Conservation (phyloP, 179 eudicot genomes). For the Silene noctiflora region DNA sequence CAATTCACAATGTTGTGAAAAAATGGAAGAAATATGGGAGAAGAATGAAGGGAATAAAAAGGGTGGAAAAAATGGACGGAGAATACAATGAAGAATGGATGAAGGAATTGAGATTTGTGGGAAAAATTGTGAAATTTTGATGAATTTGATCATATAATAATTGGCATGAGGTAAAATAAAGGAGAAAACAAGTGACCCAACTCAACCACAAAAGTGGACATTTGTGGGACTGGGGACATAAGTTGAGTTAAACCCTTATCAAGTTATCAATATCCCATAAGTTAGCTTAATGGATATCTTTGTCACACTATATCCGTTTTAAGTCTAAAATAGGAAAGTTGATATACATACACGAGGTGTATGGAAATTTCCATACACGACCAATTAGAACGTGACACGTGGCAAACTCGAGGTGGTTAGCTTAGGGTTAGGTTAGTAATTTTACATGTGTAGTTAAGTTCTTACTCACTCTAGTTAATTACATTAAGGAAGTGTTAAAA, state of each 20-base stretch:
- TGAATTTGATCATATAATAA: not conserved
- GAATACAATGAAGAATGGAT: constrained; percentile 17
- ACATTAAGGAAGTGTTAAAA: no score
- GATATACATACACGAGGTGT: no score
- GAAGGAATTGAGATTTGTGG: not conserved
- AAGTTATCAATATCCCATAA: constrained; percentile 3
- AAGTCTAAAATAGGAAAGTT: no score
- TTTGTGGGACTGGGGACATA: not conserved
- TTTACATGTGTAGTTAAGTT: no score
- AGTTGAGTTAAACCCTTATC: not conserved
- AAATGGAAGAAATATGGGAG: not conserved
- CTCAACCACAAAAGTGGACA: constrained; percentile 19
- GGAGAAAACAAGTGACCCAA: constrained; percentile 19
- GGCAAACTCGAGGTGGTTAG: no score
- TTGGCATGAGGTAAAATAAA: not conserved
- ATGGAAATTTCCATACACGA: no score
- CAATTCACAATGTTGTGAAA: not conserved
- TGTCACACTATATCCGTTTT: no score
- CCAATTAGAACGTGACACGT: no score
- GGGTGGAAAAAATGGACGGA: constrained; percentile 15
- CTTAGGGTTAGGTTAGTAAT: no score
- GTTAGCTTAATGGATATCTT: not conserved
- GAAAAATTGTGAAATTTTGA: not conserved
- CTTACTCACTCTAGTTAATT: no score
- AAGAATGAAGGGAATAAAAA: constrained; percentile 4